These are phyloP conservation scores for Suillus bovinus DNA, from an alignment of 768 basidiomycete genomes.

Conservation along the genomic window DNA sequence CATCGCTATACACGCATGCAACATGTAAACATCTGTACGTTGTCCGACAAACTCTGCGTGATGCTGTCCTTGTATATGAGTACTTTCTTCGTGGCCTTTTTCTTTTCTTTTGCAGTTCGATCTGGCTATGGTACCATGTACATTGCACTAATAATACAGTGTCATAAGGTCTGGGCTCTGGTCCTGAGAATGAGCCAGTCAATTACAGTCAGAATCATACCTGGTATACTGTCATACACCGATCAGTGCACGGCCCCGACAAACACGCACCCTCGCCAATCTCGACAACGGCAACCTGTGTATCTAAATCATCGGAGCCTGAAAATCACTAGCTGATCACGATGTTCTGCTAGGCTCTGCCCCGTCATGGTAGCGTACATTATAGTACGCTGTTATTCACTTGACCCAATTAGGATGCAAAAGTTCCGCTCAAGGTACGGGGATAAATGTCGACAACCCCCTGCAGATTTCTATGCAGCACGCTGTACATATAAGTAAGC, in stretches of 20 bases:
- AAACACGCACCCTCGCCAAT: constrained; percentile 54
- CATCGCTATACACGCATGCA: neutral
- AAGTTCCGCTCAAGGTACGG: too few relatives aligned
- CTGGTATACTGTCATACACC: constrained; percentile 69
- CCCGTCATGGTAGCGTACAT: constrained; percentile 72
- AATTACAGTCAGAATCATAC: constrained; percentile 40
- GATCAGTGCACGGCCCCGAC: constrained; percentile 3
- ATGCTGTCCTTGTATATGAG: neutral
- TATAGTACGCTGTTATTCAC: too few relatives aligned
- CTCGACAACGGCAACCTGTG: constrained; percentile 83
- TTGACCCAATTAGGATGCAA: too few relatives aligned
- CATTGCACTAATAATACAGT: constrained; percentile 5
- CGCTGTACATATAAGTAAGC: too few relatives aligned
- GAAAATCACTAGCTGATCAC: constrained; percentile 88
- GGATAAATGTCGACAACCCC: too few relatives aligned
- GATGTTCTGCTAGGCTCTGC: constrained; percentile 44
- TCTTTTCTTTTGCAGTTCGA: neutral
- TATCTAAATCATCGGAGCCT: constrained; percentile 96
- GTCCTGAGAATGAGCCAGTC: neutral
- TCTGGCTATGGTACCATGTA: neutral
- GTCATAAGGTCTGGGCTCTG: neutral
- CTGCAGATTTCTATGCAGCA: too few relatives aligned
- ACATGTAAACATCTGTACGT: constrained; percentile 4
- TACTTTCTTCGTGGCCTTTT: neutral
- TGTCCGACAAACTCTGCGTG: neutral